A percentile compares a stretch with the other conserved stretches of the same genome.
These are phyloP conservation scores for Phaeophleospora eucalypticola DNA, from an alignment of 2,329 filamentous ascomycete genomes.

Conservation along the genomic window DNA sequence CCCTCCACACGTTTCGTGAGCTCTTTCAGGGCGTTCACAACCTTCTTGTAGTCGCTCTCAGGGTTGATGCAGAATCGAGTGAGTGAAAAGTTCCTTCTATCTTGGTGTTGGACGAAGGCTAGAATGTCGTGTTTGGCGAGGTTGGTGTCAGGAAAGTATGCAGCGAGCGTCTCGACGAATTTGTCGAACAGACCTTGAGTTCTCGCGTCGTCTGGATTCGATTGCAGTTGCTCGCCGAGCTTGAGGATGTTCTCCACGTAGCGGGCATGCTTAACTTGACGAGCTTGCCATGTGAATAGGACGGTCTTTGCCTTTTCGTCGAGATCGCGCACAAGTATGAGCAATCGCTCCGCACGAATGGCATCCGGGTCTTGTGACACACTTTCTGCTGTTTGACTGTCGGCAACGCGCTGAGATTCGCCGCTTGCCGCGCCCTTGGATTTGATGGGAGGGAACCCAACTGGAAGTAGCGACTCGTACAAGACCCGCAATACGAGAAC, in stretches of 20 bases:
- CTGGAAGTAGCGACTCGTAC: slow-evolving; percentile 82
- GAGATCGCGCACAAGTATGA: slow-evolving; percentile 74
- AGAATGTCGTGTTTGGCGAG: slow-evolving; percentile 73
- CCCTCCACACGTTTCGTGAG: slow-evolving; percentile 65
- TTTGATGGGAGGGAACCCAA: slow-evolving; percentile 76
- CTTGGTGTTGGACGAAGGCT: slow-evolving; percentile 87
- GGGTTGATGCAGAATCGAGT: slow-evolving; percentile 79
- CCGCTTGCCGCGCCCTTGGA: slow-evolving; percentile 43
- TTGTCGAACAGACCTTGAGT: slow-evolving; percentile 50
- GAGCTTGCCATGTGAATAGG: slow-evolving; percentile 79
- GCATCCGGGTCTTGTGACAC: slow-evolving; percentile 62
- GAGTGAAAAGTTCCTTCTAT: slow-evolving; percentile 84
- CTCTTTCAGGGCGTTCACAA: slow-evolving; percentile 86
- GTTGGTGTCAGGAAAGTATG: slow-evolving; percentile 71
- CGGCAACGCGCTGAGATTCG: slow-evolving; percentile 58
- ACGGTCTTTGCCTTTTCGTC: slow-evolving; percentile 76
- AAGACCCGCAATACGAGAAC: slow-evolving; percentile 77
- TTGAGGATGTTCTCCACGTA: slow-evolving; percentile 73
- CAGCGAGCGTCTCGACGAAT: slow-evolving; percentile 67
- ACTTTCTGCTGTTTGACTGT: slow-evolving; percentile 48
- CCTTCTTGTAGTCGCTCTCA: slow-evolving; percentile 87
- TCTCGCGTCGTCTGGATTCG: slow-evolving; percentile 70
- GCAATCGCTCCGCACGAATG: slow-evolving; percentile 76
- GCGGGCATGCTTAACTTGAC: slow-evolving; percentile 69
- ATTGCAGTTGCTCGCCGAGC: slow-evolving; percentile 85